Percentiles rank a stretch among this genome's conserved stretches.
Evolutionary conservation across 331 rosid genomes (phyloP).

Genomic region (Rosa hybrid): DNA sequence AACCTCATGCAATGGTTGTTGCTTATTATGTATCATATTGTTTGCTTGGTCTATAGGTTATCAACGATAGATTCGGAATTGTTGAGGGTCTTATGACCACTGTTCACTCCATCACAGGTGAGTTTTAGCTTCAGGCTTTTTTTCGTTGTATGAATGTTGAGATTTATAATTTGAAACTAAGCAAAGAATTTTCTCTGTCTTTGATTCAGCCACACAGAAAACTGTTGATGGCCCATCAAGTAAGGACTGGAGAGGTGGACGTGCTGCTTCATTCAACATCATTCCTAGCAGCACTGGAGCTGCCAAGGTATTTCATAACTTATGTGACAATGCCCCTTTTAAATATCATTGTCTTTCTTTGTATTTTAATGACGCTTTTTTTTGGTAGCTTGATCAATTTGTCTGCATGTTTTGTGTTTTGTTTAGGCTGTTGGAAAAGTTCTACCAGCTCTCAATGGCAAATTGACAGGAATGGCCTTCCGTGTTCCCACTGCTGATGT

Average conservation of each 20-base stretch:
- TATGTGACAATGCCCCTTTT: neutral
- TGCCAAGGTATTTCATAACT: conserved; percentile 58
- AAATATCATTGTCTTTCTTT: no score
- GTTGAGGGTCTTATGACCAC: conserved; percentile 89
- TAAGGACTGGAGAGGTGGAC: conserved; percentile 96
- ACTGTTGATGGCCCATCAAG: conserved; percentile 88
- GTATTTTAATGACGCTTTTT: no score
- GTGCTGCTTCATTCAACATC: conserved; percentile 85
- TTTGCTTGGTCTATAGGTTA: conserved; percentile 38
- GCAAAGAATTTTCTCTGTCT: neutral
- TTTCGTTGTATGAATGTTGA: neutral
- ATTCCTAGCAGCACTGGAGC: conserved; percentile 94
- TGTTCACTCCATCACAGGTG: conserved; percentile 80
- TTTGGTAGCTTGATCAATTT: neutral
- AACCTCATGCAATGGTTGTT: neutral
- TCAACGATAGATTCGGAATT: conserved; percentile 74
- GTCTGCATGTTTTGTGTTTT: neutral
- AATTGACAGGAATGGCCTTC: conserved; percentile 82
- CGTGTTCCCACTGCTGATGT: conserved; percentile 82
- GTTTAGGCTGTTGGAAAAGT: conserved; percentile 84
- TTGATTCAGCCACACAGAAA: conserved; percentile 71
- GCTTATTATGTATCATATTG: no score
- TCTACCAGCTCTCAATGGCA: conserved; percentile 67
- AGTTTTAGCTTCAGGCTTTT: neutral
- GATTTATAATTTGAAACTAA: neutral